Evolutionary conservation across 225 moss, liverwort and hornwort species (phyloP).

Genomic region (Pleurozium schreberi): DNA sequence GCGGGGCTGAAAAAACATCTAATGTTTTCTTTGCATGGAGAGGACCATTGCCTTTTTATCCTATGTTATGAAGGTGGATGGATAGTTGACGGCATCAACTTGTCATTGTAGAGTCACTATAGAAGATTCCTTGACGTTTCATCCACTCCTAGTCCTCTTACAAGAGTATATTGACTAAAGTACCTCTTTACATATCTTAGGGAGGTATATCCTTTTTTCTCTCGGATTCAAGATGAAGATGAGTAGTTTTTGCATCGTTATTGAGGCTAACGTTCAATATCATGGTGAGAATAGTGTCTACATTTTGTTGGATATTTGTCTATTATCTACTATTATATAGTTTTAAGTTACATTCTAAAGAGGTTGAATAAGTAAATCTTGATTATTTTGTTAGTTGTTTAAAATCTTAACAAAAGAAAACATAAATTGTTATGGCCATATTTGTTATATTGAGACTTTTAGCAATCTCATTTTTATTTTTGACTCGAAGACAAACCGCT

Average conservation of each 20-base stretch:
- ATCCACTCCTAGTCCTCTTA: background rate
- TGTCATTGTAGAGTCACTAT: background rate
- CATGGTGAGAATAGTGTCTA: background rate
- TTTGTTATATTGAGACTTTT: no score
- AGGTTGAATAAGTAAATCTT: background rate
- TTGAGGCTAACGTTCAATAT: fast-evolving
- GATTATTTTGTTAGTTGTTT: background rate
- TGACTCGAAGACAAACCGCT: no score
- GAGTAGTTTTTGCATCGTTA: background rate
- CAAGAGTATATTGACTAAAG: no score
- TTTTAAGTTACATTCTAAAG: background rate
- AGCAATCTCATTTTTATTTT: no score
- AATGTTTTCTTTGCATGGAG: fast-evolving
- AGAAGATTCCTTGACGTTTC: background rate
- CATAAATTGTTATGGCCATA: no score
- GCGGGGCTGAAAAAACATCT: no score
- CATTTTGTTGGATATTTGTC: background rate
- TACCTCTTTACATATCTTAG: background rate
- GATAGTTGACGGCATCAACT: background rate
- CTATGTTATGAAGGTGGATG: background rate
- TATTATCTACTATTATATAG: background rate
- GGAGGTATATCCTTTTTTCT: no score
- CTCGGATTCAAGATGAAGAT: fast-evolving
- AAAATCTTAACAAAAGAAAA: background rate
- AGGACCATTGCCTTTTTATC: fast-evolving